phyloP scores from a whole-genome alignment of 2,329 filamentous ascomycete genomes.

The Penicillium sp. region DNA sequence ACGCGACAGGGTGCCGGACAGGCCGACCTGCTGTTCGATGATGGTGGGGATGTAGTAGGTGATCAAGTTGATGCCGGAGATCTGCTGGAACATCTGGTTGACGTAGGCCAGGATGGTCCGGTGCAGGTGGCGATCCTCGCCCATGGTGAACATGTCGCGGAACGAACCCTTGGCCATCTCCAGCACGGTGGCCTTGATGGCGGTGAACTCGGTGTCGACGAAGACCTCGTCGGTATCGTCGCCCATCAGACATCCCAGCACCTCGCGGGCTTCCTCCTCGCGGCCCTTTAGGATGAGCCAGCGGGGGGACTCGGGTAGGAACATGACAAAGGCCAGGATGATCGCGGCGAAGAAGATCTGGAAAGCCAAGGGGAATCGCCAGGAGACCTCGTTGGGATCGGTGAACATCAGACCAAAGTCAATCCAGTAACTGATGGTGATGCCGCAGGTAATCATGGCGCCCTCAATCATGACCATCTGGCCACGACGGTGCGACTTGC shows the following conservation, averaged over 20 bases:
- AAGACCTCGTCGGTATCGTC: constrained; percentile 46
- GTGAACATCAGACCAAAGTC: constrained; percentile 54
- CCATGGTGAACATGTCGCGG: constrained; percentile 57
- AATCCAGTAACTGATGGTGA: constrained; percentile 52
- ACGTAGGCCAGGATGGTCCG: constrained; percentile 52
- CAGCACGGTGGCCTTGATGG: constrained; percentile 54
- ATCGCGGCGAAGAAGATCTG: constrained; percentile 57
- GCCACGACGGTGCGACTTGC: constrained; percentile 51
- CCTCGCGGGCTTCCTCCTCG: constrained; percentile 51
- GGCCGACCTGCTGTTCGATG: constrained; percentile 38
- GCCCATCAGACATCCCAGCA: constrained; percentile 49
- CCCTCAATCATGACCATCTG: constrained; percentile 55
- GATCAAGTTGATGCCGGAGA: constrained; percentile 40
- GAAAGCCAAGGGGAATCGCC: constrained; percentile 58
- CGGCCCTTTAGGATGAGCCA: constrained; percentile 58
- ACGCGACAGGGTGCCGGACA: constrained; percentile 36
- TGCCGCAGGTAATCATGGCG: constrained; percentile 51
- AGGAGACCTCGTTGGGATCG: constrained; percentile 49
- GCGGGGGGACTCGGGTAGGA: constrained; percentile 57
- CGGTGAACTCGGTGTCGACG: constrained; percentile 49
- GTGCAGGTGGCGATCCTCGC: constrained; percentile 53
- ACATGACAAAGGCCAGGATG: constrained; percentile 49
- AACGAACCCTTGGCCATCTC: constrained; percentile 53
- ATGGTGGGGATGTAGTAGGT: constrained; percentile 43
- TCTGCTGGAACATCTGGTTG: constrained; percentile 53